Conservation (phyloP, 1,139 yeast genomes). For the Debaryomyces sp. region DNA sequence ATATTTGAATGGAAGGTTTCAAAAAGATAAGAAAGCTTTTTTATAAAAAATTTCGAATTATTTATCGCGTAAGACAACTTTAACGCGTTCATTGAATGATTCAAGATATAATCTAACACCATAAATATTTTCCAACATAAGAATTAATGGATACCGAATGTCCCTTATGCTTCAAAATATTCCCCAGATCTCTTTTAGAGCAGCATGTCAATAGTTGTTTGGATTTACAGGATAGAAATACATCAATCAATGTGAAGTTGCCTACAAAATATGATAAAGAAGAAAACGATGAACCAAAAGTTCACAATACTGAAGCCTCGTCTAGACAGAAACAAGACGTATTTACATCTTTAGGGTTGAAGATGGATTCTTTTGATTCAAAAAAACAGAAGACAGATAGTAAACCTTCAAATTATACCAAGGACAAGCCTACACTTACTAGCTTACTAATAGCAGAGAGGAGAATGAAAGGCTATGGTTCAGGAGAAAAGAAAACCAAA, state of each 20-base stretch:
- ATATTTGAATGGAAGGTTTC: constrained; percentile 11
- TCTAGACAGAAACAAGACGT: constrained; percentile 16
- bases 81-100: neutral
- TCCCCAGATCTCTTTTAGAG: constrained; percentile 30
- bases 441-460: constrained; percentile 36
- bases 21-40: neutral
- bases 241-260: neutral
- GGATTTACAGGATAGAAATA: constrained; percentile 20
- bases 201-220: constrained; percentile 46
- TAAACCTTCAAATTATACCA: constrained; percentile 14
- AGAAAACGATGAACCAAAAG: neutral
- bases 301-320: constrained; percentile 2
- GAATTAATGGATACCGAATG: constrained; percentile 22
- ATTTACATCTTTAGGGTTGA: constrained; percentile 34
- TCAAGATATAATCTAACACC: neutral
- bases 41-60: neutral
- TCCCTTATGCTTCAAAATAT: constrained; percentile 37
- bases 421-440: constrained; percentile 33
- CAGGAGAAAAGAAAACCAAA: neutral
- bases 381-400: constrained; percentile 20
- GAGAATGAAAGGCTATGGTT: constrained; percentile 16
- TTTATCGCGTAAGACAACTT: neutral
- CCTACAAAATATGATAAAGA: neutral
- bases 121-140: neutral
- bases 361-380: constrained; percentile 25